Evolutionary conservation across 345 rosid species (phyloP), one percentile per base, ranked within the genome.

Genomic region (Melastoma malabathricum): DNA sequence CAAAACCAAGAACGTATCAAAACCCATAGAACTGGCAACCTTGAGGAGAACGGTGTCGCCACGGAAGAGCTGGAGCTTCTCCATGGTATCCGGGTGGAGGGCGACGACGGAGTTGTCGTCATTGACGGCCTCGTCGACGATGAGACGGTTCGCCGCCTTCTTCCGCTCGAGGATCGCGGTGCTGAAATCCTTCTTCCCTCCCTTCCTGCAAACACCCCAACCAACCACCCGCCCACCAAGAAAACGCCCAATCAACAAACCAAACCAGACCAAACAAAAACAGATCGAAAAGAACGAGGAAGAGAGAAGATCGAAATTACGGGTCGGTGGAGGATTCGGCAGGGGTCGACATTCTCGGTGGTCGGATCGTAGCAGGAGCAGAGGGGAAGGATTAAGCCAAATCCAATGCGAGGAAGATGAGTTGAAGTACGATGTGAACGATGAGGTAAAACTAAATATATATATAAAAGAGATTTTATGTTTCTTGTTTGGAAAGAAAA

Each of bases 21-120:
- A 5, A 14, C 15, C 38, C 12, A 4, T 10, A 18, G 13, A 47
- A 56, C 31, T 50, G 10, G 29, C 55, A 61, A 90, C 97, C 98
- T 89, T 89, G 59, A 86, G 74, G 44, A 84, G 66, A 72, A 90
- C 80, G 1, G 98, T 90, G 55, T 90, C 96, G 10, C 98, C 98
- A 10, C 98, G 86, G 58, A 90, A 90, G 45, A 90, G 81, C 73
- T 90, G 98, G 62, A 90, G 98, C 75, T 81, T 90, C 74, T 90
- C 98, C 98, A 90, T 90, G 47, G 98, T 84, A 3, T 82, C 72
- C 0, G 98, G 92, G 49, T 86, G 89, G n/a, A 90, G 73, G 5
- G 87, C 50, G 23, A 86, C 96, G 4, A 86, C 98, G 17, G 96
- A 86, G 77, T 90, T 90, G 50, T 90, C 96, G 49, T 90, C 96